Evolutionary conservation across 108 stramenopile species (phyloP).

Genomic region (Pinguiococcus pyrenoidosus): DNA sequence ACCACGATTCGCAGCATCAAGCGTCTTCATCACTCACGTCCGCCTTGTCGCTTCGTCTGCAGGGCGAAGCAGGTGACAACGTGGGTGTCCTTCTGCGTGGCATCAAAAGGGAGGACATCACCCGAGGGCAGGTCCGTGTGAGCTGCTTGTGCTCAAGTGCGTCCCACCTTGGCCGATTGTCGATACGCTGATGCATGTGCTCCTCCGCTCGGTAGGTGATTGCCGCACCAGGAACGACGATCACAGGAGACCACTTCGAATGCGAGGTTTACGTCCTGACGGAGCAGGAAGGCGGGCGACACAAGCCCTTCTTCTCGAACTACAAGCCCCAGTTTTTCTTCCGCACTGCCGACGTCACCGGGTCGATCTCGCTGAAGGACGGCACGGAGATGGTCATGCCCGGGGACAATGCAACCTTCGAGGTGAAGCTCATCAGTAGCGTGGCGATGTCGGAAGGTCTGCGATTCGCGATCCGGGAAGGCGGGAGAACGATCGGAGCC

Average conservation of each 20-base stretch:
- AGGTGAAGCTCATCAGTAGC: slow-evolving; percentile 80
- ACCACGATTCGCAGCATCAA: too few species aligned
- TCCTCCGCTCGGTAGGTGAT: too few species aligned
- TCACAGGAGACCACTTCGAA: slow-evolving; percentile 68
- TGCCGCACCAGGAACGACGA: slow-evolving; percentile 67
- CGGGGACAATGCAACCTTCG: slow-evolving; percentile 87
- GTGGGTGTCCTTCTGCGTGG: slow-evolving; percentile 89
- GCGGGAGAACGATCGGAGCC: slow-evolving; percentile 94
- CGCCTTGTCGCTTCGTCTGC: too few species aligned
- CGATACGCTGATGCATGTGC: too few species aligned
- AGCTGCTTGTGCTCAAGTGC: too few species aligned
- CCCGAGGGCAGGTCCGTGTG: slow-evolving; percentile 83
- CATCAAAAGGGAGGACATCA: slow-evolving; percentile 88
- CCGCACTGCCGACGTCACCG: slow-evolving; percentile 96
- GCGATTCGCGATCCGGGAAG: slow-evolving; percentile 95
- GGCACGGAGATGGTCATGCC: slow-evolving; percentile 99
- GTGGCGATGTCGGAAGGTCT: slow-evolving; percentile 80
- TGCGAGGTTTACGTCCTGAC: slow-evolving; percentile 91
- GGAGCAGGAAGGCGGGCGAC: slow-evolving; percentile 96
- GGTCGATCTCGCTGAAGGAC: slow-evolving; percentile 61
- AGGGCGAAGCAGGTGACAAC: slow-evolving; percentile 97
- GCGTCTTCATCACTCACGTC: too few species aligned
- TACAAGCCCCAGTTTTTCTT: slow-evolving; percentile 98
- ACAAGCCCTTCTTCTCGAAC: slow-evolving; percentile 96
- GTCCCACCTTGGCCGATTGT: too few species aligned